Evolutionary conservation across 2,329 filamentous ascomycete species (phyloP).

Genomic region (Fusarium irregulare): DNA sequence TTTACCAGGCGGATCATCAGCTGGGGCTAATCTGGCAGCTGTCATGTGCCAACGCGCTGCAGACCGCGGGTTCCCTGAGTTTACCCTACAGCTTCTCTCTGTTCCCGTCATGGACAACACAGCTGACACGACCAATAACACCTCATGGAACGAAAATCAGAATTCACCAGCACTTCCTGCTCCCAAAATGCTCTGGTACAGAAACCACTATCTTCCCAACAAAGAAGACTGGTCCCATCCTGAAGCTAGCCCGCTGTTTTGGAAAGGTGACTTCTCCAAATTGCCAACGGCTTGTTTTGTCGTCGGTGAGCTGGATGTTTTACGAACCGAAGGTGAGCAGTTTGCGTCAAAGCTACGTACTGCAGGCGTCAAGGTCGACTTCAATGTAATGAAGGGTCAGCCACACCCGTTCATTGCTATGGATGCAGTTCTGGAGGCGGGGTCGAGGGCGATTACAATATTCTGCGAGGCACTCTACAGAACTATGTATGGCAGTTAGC

Average conservation of each 20-base stretch:
- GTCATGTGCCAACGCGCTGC: conserved; percentile 24
- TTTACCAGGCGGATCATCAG: conserved; percentile 11
- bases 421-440: conserved; percentile 18
- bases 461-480: conserved; percentile 15
- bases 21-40: conserved; percentile 13
- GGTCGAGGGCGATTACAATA: not conserved
- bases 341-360: not conserved
- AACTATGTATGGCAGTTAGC: not conserved
- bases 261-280: conserved; percentile 11
- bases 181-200: conserved; percentile 16
- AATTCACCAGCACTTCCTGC: not conserved
- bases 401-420: conserved; percentile 27
- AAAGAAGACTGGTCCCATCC: not conserved
- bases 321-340: conserved; percentile 3
- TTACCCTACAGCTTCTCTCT: conserved; percentile 21
- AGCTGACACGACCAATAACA: not conserved
- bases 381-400: conserved; percentile 15
- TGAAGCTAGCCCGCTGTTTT: not conserved
- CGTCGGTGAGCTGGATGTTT: conserved; percentile 8
- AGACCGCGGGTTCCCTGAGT: not conserved
- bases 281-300: conserved; percentile 20
- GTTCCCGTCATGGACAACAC: conserved; percentile 22
- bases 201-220: conserved; percentile 2
- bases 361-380: not conserved
- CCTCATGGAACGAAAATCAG: conserved; percentile 16